Base-by-base conservation (phyloP, 495 filamentous ascomycete species). In the Rhizodiscina lignyota region DNA sequence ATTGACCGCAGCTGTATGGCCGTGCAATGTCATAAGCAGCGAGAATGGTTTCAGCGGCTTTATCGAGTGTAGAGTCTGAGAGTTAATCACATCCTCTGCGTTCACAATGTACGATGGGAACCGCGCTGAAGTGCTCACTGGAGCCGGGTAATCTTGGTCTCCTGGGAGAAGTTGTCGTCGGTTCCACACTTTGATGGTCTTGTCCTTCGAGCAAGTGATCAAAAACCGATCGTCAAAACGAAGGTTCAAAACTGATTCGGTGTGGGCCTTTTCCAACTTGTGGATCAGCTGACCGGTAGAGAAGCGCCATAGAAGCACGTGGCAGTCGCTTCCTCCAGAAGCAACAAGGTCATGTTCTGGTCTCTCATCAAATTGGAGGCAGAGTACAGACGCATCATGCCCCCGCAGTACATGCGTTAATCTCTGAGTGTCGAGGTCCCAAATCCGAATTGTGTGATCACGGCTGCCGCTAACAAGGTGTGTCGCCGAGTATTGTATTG, bases 141-240 rank as follows among this genome's bases (percentile, higher is more conserved):
- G 30, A 18, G 6, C 35, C 1, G 50, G 50, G 29, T 51, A 53
- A 1, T 35, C 34, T 15, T 48, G 40, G 24, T 84, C 72, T 11
- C 68, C 72, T 18, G 74, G 67, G 19, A 64, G 59, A 13, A 97
- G 61, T 22, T 75, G 65, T 27, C 58, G 64, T 0, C 91, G 79
- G 49, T 82, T 94, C 74, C 91, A 99, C 8, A 96, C 70, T 47
- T 93, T 94, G 58, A 99, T 89, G 0, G 79, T 74, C 47, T 86
- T 86, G 54, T 99, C 89, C 50, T 96, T 99, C 35, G 85, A 94
- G 53, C 89, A 94, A 1, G 89, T 99, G 5, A 96, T 82, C 16
- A 99, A 64, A 43, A 83, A 91, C 4, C 80, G 71, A 41, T 83
- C 71, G 45, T 94, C 84, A 50, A 96, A 99, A 43, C 79, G 73